phyloP scores from a whole-genome alignment of 768 basidiomycete genomes.

The Obba rivulosa region DNA sequence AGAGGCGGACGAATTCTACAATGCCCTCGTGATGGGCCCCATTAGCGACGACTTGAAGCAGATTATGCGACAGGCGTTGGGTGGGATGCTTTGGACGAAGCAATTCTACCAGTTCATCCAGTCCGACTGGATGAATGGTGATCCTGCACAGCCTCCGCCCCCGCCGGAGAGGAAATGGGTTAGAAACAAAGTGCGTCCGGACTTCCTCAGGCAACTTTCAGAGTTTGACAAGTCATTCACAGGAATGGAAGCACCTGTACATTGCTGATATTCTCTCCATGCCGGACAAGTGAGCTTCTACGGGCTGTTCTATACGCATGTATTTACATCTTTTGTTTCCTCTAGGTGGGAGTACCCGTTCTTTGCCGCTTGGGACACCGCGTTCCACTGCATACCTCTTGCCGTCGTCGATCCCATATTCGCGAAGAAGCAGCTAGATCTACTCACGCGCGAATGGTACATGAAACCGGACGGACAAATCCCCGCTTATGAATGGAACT shows the following conservation, averaged over 20 bases:
- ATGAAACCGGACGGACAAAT: conserved; percentile 99
- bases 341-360: conserved; percentile 96
- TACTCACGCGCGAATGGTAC: conserved; percentile 98
- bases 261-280: conserved; percentile 95
- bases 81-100: conserved; percentile 98
- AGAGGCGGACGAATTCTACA: conserved; percentile 97
- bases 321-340: conserved; percentile 5
- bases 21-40: conserved; percentile 69
- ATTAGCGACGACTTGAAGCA: conserved; percentile 89
- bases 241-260: conserved; percentile 97
- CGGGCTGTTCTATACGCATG: background rate
- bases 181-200: conserved; percentile 64
- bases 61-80: conserved; percentile 93
- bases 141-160: conserved; percentile 91
- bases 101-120: conserved; percentile 96
- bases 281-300: conserved; percentile 83
- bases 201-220: background rate
- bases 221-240: background rate
- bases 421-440: conserved; percentile 95
- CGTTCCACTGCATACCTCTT: conserved; percentile 98
- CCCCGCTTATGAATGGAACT: conserved; percentile 99
- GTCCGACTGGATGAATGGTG: conserved; percentile 94
- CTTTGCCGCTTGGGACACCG: conserved; percentile 97
- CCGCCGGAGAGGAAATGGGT: conserved; percentile 83
- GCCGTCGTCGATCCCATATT: conserved; percentile 94